phyloP scores from a whole-genome alignment of 371 early-diverging fungal genomes.

The Syncephalastrum contaminatum region DNA sequence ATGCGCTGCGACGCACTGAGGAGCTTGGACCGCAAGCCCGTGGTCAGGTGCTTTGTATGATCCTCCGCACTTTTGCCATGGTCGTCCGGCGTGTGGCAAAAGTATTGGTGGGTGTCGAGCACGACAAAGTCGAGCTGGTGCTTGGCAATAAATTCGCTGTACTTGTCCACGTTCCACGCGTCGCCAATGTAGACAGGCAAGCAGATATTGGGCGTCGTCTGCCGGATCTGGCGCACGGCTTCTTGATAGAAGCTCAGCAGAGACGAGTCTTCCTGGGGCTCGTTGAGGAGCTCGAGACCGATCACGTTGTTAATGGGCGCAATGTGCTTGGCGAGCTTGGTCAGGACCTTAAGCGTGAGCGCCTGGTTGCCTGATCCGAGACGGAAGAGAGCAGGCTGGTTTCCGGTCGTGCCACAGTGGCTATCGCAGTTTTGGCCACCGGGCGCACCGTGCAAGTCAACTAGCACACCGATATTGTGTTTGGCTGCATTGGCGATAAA shows the following conservation, averaged over 20 bases:
- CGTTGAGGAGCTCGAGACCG: conserved; percentile 28
- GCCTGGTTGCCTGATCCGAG: conserved; percentile 11
- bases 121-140: conserved; percentile 21
- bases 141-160: conserved; percentile 15
- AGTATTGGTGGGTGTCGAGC: conserved; percentile 31
- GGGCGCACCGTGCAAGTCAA: conserved; percentile 72
- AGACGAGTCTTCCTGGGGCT: conserved; percentile 21
- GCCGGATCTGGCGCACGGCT: conserved; percentile 14
- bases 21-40: conserved; percentile 10
- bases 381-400: conserved; percentile 18
- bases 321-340: conserved; percentile 12
- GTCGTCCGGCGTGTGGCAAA: conserved; percentile 25
- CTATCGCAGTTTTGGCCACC: conserved; percentile 41
- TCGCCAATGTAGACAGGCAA: conserved; percentile 31
- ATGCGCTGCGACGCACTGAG: conserved; percentile 3
- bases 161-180: conserved; percentile 23
- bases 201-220: conserved; percentile 10
- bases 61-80: conserved; percentile 22
- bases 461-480: conserved; percentile 58
- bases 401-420: conserved; percentile 24
- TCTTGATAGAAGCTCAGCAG: conserved; percentile 17
- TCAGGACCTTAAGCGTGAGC: conserved; percentile 13
- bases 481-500: conserved; percentile 52
- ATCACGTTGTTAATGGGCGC: conserved; percentile 32
- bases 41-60: conserved; percentile 16